These are phyloP conservation scores for Xylaria palmicola DNA, from an alignment of 495 filamentous ascomycete genomes.

Conservation along the genomic window DNA sequence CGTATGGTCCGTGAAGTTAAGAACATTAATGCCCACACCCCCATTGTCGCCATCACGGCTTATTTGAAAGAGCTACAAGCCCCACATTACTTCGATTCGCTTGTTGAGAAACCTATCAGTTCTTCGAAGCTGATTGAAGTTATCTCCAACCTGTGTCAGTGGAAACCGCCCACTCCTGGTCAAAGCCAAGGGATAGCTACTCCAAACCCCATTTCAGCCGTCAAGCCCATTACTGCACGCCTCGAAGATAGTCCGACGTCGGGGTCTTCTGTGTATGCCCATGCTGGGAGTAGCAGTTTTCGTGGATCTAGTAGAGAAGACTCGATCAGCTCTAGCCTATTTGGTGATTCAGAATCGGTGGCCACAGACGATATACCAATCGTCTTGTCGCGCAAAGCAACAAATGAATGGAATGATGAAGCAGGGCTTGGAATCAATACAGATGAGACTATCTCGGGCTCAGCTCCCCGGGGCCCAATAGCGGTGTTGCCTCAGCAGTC, in stretches of 20 bases:
- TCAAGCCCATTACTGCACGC: constrained; percentile 59
- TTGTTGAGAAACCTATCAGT: constrained; percentile 95
- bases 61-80: constrained; percentile 94
- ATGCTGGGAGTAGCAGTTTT: constrained; percentile 67
- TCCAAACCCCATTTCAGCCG: constrained; percentile 57
- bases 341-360: constrained; percentile 79
- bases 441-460: constrained; percentile 38
- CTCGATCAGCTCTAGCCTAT: constrained; percentile 81
- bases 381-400: constrained; percentile 64
- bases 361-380: constrained; percentile 77
- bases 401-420: constrained; percentile 69
- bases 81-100: constrained; percentile 88
- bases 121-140: constrained; percentile 83
- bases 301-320: constrained; percentile 76
- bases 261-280: constrained; percentile 71
- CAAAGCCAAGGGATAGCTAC: constrained; percentile 43
- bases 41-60: constrained; percentile 94
- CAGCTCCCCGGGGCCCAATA: constrained; percentile 41
- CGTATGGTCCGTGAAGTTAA: constrained; percentile 96
- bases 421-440: constrained; percentile 69
- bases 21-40: constrained; percentile 90
- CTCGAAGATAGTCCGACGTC: constrained; percentile 84
- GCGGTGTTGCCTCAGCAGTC: constrained; percentile 63
- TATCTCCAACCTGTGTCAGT: constrained; percentile 80
- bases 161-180: constrained; percentile 72